Percentiles rank a stretch among this genome's conserved stretches.
Conservation (phyloP, 257 asterid genomes). For the Avicennia marina region DNA sequence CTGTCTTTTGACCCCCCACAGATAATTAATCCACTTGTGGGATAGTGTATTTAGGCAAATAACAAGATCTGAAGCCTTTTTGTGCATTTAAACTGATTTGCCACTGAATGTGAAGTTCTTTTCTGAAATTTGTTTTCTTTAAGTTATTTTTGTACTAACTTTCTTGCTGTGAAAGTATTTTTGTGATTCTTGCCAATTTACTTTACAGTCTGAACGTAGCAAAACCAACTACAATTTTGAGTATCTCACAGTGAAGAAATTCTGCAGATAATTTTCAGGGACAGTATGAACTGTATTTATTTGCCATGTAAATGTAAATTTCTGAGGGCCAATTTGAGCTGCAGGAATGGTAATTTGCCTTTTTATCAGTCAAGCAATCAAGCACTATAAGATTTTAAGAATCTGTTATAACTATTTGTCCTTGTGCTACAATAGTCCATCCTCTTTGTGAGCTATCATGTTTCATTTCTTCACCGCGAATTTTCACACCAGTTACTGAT, state of each 20-base stretch:
- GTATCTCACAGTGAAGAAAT: not conserved
- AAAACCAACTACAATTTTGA: not conserved
- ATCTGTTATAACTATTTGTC: not conserved
- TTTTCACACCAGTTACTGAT: not conserved
- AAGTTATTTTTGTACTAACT: not conserved
- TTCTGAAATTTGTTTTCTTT: not conserved
- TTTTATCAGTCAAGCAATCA: not conserved
- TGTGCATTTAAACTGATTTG: conserved; percentile 7
- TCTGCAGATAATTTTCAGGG: not conserved
- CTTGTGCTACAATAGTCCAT: not conserved
- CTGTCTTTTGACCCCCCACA: not conserved
- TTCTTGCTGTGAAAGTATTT: not conserved
- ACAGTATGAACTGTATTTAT: not conserved
- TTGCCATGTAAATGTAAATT: not conserved
- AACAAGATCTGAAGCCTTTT: conserved; percentile 4
- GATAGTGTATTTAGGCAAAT: not conserved
- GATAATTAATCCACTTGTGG: not conserved
- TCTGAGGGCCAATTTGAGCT: not conserved
- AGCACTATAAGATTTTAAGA: not conserved
- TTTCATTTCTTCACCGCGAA: not conserved
- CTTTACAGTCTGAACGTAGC: not conserved
- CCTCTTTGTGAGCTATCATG: not conserved
- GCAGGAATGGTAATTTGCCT: not conserved
- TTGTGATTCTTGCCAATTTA: not conserved
- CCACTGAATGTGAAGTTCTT: conserved; percentile 5